Base-by-base conservation (phyloP, 140 eudicot genomes). In the Senecio squalidus region DNA sequence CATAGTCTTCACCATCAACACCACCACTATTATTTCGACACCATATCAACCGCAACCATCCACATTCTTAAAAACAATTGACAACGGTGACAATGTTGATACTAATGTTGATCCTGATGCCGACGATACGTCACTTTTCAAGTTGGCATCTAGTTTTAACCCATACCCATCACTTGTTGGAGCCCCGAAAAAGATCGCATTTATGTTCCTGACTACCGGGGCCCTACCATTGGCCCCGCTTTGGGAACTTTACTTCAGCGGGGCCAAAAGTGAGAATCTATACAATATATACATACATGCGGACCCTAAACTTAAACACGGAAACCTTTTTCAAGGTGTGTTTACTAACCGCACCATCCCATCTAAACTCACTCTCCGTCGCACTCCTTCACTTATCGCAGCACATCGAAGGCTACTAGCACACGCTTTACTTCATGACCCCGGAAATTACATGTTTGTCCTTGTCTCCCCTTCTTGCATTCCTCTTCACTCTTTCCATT, bases 221-320 rank as follows among this genome's bases (percentile, higher is more conserved):
- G 73, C 84, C 6, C 72, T 91, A 5, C 94, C 94, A 0, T 34
- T 81, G 10, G 76, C 96, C 0, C 86, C 96, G 6, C 79, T 91
- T 0, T 87, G 98, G 98, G 92, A 86, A 56, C 81, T 57, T 13
- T 91, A 60, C 83, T 91, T 91, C 66, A 60, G 70, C 66, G 58
- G 65, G 9, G 75, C 78, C 24, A 64, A 15, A 56, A 57, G 60
- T 46, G 55, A 29, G 14, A 10, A 48, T 20, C 59, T 72, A 4
- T 86, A 83, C 84, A 91, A 83, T 46, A 70, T 87, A 20, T 91
- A 91, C 80, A 60, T 91, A 26, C 96, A 86, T 55, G 83, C 95
- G 29, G 79, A 79, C 62, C 94, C 96, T 9, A 74, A 22, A 45
- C 28, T 34, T 52, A 65, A 29, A 22, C 72, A 71, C 62, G 40